Evolutionary conservation across 805 yeast species (phyloP).

Genomic region (Komagataella ulmi): DNA sequence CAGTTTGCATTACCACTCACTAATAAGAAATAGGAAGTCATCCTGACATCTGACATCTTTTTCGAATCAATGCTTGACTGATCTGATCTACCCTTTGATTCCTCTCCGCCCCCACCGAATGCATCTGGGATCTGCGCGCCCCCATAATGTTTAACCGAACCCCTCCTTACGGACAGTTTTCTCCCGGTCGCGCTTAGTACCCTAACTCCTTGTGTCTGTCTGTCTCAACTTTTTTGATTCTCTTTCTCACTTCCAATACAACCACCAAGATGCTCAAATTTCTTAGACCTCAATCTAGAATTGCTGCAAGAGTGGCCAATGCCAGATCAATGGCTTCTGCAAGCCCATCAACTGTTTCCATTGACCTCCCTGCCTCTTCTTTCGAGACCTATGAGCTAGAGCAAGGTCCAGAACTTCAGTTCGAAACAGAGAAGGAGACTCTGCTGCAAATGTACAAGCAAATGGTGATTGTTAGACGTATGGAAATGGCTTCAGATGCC

Average conservation of each 20-base stretch:
- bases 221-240: neutral
- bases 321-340: neutral
- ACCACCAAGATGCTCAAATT: neutral
- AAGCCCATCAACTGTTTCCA: constrained; percentile 6
- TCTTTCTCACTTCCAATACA: neutral
- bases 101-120: neutral
- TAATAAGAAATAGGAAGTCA: too few species aligned
- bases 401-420: constrained; percentile 47
- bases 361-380: constrained; percentile 65
- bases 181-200: neutral
- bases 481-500: constrained; percentile 99
- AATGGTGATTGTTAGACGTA: constrained; percentile 86
- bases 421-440: constrained; percentile 69
- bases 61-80: too few species aligned
- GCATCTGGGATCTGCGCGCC: neutral
- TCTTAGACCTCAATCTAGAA: neutral
- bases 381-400: constrained; percentile 78
- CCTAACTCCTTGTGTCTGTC: neutral
- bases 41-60: too few species aligned
- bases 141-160: neutral
- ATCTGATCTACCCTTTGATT: neutral
- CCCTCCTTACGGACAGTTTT: neutral
- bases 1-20: too few species aligned
- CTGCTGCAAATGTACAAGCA: constrained; percentile 91
- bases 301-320: neutral